A percentile compares a stretch with the other conserved stretches of the same genome.
phyloP scores from a whole-genome alignment of 139 green algal genomes.

The Desmodesmus armatus region DNA sequence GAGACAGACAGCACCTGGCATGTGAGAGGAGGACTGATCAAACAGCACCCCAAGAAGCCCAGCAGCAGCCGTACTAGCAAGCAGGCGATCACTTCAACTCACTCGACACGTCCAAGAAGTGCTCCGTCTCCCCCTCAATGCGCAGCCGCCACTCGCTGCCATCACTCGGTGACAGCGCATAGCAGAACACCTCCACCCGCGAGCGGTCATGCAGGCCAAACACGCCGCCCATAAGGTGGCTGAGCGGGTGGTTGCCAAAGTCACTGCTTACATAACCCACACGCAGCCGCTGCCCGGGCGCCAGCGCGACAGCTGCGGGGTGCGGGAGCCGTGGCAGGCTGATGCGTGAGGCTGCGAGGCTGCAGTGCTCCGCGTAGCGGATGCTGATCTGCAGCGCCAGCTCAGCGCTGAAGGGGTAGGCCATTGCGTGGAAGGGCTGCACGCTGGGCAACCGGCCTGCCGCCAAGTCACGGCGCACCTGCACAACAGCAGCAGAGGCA shows the following conservation, averaged over 20 bases:
- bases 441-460: constrained; percentile 71
- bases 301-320: constrained; percentile 60
- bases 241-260: constrained; percentile 95
- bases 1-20: no score
- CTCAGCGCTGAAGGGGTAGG: constrained; percentile 84
- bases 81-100: constrained; percentile 32
- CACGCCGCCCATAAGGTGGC: constrained; percentile 93
- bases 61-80: background rate
- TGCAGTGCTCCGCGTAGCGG: constrained; percentile 77
- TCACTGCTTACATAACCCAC: constrained; percentile 86
- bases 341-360: constrained; percentile 56
- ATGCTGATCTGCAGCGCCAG: constrained; percentile 73
- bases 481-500: no score
- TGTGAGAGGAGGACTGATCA: no score
- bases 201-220: constrained; percentile 87
- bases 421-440: constrained; percentile 96
- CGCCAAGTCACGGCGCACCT: constrained; percentile 72
- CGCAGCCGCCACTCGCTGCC: constrained; percentile 79
- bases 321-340: constrained; percentile 64
- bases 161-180: constrained; percentile 84
- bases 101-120: constrained; percentile 86
- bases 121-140: constrained; percentile 81
- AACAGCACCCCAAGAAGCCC: background rate
- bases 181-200: constrained; percentile 81
- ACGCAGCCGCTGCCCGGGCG: constrained; percentile 62